A percentile compares a stretch with the other conserved stretches of the same genome.
Conservation (phyloP, 2,329 filamentous ascomycete genomes). For the Alternaria longipes region DNA sequence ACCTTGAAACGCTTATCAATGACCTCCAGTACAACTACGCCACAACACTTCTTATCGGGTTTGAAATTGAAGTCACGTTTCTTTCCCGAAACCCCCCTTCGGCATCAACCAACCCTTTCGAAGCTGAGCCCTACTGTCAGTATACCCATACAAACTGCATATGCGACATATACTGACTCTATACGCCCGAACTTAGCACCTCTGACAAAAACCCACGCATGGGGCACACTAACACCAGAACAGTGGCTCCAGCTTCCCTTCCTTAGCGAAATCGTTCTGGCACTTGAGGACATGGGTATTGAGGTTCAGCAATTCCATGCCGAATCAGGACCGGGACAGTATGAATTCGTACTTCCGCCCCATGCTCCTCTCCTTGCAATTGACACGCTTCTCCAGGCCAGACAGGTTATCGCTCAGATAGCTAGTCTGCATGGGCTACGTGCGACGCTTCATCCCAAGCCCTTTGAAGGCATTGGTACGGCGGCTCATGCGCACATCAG, state of each 20-base stretch:
- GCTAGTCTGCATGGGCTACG: constrained; percentile 70
- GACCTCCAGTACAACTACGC: constrained; percentile 61
- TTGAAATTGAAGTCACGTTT: constrained; percentile 83
- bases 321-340: constrained; percentile 77
- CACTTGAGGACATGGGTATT: constrained; percentile 70
- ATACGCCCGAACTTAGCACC: constrained; percentile 46
- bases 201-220: constrained; percentile 72
- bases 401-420: constrained; percentile 72
- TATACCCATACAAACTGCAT: background rate
- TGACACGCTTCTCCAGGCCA: constrained; percentile 74
- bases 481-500: constrained; percentile 77
- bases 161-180: background rate
- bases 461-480: constrained; percentile 68
- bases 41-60: constrained; percentile 73
- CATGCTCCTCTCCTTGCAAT: constrained; percentile 71
- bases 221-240: constrained; percentile 72
- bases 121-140: constrained; percentile 35
- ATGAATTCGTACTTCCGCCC: constrained; percentile 76
- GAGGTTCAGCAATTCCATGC: constrained; percentile 77
- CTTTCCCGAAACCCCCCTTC: constrained; percentile 58
- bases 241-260: constrained; percentile 68
- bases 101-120: constrained; percentile 32
- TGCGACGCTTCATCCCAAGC: constrained; percentile 79
- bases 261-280: constrained; percentile 71
- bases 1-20: constrained; percentile 59